Base-by-base conservation (phyloP, 2,329 filamentous ascomycete species). In the Cordyceps cateniannulata region DNA sequence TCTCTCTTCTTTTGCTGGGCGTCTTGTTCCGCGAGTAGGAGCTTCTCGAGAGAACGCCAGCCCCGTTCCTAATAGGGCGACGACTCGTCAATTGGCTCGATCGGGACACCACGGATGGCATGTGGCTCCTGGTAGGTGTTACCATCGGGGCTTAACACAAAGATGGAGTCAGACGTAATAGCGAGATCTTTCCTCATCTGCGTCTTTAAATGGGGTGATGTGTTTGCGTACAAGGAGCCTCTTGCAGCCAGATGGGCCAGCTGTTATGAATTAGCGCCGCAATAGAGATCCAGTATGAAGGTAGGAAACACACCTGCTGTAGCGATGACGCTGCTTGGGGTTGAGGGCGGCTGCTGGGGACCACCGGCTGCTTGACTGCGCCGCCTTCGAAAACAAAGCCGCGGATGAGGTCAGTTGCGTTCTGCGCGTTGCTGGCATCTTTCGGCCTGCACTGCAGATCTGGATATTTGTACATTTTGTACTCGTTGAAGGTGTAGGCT, bases 31-130 rank as follows among this genome's bases (percentile, higher is more conserved):
- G 63, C 61, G 1, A 63, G 66, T 1, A 76, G 61, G 16, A 69
- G 71, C 0, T 51, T 51, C 0, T 72, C 65, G 0, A 76, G 60
- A 0, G 72, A 73, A 0, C 32, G 18, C 74, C 74, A 76, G 0
- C 62, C 49, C 0, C 32, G 5, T 12, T 71, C 61, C 73, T 71
- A 75, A 55, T 76, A 72, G 0, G 64, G 57, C 1, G 62, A 66
- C 1, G 51, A 40, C 50, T 76, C 73, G 0, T 50, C 62, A 22
- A 75, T 67, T 16, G 67, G 70, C 3, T 53, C 29, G 0, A 73
- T 63, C 0, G 73, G 72, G 0, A 67, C 66, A 1, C 70, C 68
- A 2, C 63, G 60, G 1, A 76, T 63, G 10, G 65, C 62, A 0
- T 58, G 27, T 0, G 73, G 73, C 3, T 57, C 47, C 0, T 63